These are phyloP conservation scores for Berkeleyomyces rouxiae DNA, from an alignment of 2,329 filamentous ascomycete species.

Conservation along the genomic window DNA sequence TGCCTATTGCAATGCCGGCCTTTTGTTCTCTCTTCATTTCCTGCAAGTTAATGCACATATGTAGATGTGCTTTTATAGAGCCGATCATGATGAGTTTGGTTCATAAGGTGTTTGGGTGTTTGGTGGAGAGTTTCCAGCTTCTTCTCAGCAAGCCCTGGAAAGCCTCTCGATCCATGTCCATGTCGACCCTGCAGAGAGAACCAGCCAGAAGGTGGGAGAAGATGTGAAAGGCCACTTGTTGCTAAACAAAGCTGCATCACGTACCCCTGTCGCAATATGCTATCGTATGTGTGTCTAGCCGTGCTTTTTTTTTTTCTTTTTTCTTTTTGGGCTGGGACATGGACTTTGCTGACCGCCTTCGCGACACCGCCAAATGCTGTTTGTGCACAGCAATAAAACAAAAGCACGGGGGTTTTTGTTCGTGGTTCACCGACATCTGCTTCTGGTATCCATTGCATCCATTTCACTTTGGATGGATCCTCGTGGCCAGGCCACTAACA, in stretches of 20 bases:
- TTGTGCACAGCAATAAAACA: background rate
- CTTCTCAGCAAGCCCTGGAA: background rate
- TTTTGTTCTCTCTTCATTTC: background rate
- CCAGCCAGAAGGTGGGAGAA: background rate
- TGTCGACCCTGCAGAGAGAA: background rate
- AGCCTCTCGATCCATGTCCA: background rate
- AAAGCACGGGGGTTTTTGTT: background rate
- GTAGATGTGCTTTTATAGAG: background rate
- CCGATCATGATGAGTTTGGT: too few relatives aligned
- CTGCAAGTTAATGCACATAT: background rate
- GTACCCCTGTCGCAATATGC: background rate
- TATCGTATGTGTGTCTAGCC: too few relatives aligned
- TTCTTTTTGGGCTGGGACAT: background rate
- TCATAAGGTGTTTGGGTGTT: background rate
- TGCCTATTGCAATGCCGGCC: background rate
- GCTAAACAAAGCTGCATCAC: background rate
- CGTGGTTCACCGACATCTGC: background rate
- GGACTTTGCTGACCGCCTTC: background rate
- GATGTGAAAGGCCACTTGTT: background rate
- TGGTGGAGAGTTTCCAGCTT: background rate
- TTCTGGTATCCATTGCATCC: background rate
- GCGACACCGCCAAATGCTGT: background rate
- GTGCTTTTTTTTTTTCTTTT: background rate
- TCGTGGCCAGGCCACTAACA: background rate
- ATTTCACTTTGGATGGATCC: background rate